Evolutionary conservation across 2,329 filamentous ascomycete genomes (phyloP), one percentile per base, ranked within the genome.

Genomic region (Xylariaceae sp.): DNA sequence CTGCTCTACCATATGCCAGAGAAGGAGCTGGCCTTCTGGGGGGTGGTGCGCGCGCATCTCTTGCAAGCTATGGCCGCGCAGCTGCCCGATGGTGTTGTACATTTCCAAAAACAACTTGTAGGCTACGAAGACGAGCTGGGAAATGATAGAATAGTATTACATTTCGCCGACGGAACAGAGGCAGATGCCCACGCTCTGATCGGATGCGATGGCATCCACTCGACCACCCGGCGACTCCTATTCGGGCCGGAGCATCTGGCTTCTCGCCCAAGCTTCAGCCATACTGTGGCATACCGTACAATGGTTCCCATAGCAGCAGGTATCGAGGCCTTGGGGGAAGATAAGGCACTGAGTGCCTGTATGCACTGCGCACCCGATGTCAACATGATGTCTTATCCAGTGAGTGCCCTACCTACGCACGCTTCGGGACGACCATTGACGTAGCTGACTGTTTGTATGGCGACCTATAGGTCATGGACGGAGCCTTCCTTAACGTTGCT

Each of bases 191-290:
- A 68, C 40, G 62, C 57, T 3, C 75, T 84, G 0, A 70, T 87
- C 46, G 83, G 81, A 2, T 84, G 81, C 61, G 84, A 87, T 67
- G 84, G 84, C 0, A 82, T 87, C 63, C 82, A 84, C 63, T 82
- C 80, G 1, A 69, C 71, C 10, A 73, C 78, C 1, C 71, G 84
- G 3, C 59, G 75, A 20, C 62, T 79, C 6, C 64, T 87, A 6
- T 69, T 84, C 1, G 79, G 78, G 0, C 61, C 70, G 1, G 65
- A 72, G 24, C 62, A 75, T 54, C 72, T 75, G 1, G 70, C 73
- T 3, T 66, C 73, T 0, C 62, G 72, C 6, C 73, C 82, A 0
- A 13, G 27, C 13, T 30, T 8, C 13, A 8, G 8, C 8, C 27
- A 30, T 13, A 30, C 7, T 13, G 27, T 30, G 8, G 13, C 27